Base-by-base conservation (phyloP, 2,329 filamentous ascomycete species). In the Onygenales sp. region DNA sequence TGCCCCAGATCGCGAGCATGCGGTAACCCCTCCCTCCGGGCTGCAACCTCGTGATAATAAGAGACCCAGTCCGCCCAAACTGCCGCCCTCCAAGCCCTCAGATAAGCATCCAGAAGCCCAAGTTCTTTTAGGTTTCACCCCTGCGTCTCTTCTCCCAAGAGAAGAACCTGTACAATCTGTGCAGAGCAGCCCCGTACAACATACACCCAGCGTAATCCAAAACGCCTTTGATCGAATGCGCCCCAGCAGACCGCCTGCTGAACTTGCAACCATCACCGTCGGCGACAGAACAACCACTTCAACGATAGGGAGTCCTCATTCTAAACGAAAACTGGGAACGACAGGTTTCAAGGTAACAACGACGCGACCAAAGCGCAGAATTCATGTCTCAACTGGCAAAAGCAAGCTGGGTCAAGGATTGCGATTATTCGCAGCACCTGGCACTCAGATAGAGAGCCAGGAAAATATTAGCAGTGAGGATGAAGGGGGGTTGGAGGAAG, bases 201-300 rank as follows among this genome's bases (percentile, higher is more conserved):
- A 51, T 10, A 51, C 52, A 31, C 47, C 72, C 13, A 76, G 76
- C 43, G 63, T 75, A 0, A 71, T 85, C 27, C 77, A 79, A 50
- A 82, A 78, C 62, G 82, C 82, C 1, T 84, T 84, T 59, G 80
- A 84, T 64, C 76, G 79, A 14, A 84, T 85, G 80, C 75, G 82
- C 13, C 76, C 79, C 1, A 86, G 82, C 63, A 78, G 85, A 36
- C 72, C 78, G 2, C 78, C 79, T 1, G 71, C 78, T 32, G 83
- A 88, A 61, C 72, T 84, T 50, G 86, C 87, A 17, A 88, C 85
- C 2, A 87, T 92, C 47, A 90, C 85, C 0, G 81, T 92, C 52
- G 87, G 86, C 1, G 77, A 84, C 57, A 78, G 77, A 45, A 88
- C 84, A 0, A 77, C 83, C 5, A 85, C 81, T 0, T 84, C 83